These are phyloP conservation scores for Moesziomyces parantarcticus DNA, from an alignment of 1,284 basidiomycete species.

Conservation along the genomic window DNA sequence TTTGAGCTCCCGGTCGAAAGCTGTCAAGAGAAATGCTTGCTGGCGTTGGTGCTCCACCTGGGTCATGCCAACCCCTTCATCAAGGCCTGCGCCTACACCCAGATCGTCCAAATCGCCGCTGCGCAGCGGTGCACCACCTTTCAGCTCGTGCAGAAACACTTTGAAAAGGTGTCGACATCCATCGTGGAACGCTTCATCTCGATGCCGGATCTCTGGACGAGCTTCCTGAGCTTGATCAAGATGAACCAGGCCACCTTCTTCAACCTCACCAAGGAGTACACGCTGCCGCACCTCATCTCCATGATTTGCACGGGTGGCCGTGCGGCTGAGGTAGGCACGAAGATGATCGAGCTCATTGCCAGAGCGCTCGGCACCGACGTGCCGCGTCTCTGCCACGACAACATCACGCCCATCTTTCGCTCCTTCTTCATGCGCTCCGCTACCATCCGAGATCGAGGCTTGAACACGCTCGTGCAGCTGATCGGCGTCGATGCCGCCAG, in stretches of 20 bases:
- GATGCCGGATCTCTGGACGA: conserved; percentile 56
- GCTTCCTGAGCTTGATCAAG: conserved; percentile 56
- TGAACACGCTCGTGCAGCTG: conserved; percentile 43
- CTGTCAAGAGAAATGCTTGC: conserved; percentile 45
- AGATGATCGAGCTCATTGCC: conserved; percentile 56
- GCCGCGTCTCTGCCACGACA: conserved; percentile 56
- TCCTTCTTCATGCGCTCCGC: conserved; percentile 54
- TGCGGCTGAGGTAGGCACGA: conserved; percentile 33
- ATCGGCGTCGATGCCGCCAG: conserved; percentile 51
- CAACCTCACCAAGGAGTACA: conserved; percentile 59
- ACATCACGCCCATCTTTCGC: conserved; percentile 60
- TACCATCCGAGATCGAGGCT: conserved; percentile 33
- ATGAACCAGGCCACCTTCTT: conserved; percentile 62
- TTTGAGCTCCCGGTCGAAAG: conserved; percentile 34
- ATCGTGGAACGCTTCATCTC: conserved; percentile 56
- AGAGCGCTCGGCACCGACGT: conserved; percentile 50
- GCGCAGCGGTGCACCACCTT: conserved; percentile 57
- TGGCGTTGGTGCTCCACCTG: conserved; percentile 48
- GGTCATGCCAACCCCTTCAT: conserved; percentile 39
- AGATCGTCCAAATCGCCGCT: conserved; percentile 57
- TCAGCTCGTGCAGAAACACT: conserved; percentile 60
- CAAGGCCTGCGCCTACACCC: conserved; percentile 55
- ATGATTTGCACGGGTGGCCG: conserved; percentile 42
- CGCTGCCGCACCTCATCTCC: conserved; percentile 59
- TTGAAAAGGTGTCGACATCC: conserved; percentile 49